Evolutionary conservation across 192 early-diverging fungal genomes (phyloP).

Genomic region (Coemansia reversa): DNA sequence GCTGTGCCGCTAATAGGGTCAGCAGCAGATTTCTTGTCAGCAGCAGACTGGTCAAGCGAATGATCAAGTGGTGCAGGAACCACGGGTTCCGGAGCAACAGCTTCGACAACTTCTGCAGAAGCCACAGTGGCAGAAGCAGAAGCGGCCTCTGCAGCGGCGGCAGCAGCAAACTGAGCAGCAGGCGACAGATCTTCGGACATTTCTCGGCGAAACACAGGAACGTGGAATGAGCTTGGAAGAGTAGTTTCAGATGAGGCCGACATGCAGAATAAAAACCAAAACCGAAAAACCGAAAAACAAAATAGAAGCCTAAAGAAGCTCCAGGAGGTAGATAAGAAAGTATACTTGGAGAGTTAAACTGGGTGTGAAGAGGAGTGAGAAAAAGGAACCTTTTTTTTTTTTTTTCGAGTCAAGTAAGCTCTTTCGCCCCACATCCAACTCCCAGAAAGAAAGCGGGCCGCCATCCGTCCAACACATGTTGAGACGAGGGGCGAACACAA

Average conservation of each 20-base stretch:
- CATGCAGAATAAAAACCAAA: slow-evolving; percentile 24
- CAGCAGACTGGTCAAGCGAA: not conserved
- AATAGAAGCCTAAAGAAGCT: slow-evolving; percentile 5
- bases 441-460: no score
- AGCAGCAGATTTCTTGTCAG: not conserved
- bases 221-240: not conserved
- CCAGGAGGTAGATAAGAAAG: not conserved
- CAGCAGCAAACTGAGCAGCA: slow-evolving; percentile 49
- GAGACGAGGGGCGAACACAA: no score
- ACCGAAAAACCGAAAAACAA: slow-evolving; percentile 1
- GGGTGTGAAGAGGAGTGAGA: not conserved
- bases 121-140: slow-evolving; percentile 5
- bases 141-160: slow-evolving; percentile 33
- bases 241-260: slow-evolving; percentile 14
- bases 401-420: no score
- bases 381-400: not conserved
- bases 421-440: no score
- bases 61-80: slow-evolving; percentile 1
- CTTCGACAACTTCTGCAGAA: slow-evolving; percentile 1
- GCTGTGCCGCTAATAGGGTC: not conserved
- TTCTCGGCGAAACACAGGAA: slow-evolving; percentile 6
- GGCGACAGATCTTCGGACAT: slow-evolving; percentile 43
- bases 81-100: not conserved
- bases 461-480: no score
- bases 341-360: no score